Evolutionary conservation across 768 basidiomycete genomes (phyloP), one percentile per base, ranked within the genome.

Genomic region (Auriscalpium microsporum): DNA sequence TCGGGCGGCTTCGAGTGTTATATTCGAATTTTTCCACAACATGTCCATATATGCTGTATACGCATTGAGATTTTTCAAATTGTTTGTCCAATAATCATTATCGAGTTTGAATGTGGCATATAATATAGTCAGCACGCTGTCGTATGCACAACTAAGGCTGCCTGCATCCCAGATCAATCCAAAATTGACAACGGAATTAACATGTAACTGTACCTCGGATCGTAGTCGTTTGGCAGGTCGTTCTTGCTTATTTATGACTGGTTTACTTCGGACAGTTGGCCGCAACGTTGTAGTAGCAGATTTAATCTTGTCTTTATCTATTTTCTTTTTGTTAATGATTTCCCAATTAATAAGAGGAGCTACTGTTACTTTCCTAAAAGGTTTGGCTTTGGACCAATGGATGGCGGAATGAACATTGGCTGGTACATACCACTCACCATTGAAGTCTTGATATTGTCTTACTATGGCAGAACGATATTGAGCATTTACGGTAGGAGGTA

Each of bases 141-240:
- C 56, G 50, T 48, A 58, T 42, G 56, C 56, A 58, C 53, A 58
- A 47, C 46, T 54, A 8, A 23, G 47, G 4, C 10, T 54, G 9
- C 17, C 40, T 37, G 2, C 11, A 45, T 54, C 10, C 56, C 56
- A 58, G 14, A 17, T 48, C 10, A 58, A 33, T 7, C 52, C 44
- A 7, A 3, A 33, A 5, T 19, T n/a, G n/a, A n/a, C n/a, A n/a
- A n/a, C n/a, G n/a, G n/a, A 47, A 8, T 13, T 17, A 35, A 14
- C 14, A 50, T 10, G 23, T 17, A 21, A 35, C 19, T 50, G 16
- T 50, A 9, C 17, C 33, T 37, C 16, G 34, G 17, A 35, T 50
- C 9, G 10, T 10, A 8, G 17, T 36, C 33, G 8, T 36, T 36
- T 37, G 34, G 34, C 10, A 16, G 21, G 49, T n/a, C 16, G 23